Conservation (phyloP, 1,284 basidiomycete species). For the Heterobasidion parviporum region DNA sequence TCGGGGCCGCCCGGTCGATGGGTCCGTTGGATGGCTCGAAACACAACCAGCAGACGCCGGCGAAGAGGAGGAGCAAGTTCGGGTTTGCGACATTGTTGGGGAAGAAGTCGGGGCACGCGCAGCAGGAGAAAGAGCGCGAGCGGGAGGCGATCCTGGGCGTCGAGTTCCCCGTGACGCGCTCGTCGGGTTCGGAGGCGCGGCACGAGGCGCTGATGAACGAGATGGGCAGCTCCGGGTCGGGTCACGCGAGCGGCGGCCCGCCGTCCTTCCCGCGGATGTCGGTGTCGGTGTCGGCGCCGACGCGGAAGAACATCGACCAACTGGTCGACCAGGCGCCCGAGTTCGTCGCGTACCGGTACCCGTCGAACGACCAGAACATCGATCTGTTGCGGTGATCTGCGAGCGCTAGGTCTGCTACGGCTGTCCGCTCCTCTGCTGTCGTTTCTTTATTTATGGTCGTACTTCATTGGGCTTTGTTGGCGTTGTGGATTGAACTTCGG, state of each 20-base stretch:
- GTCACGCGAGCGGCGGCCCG: conserved; percentile 13
- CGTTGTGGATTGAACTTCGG: background rate
- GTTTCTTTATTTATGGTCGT: background rate
- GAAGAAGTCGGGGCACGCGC: conserved; percentile 33
- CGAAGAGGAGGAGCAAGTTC: conserved; percentile 65
- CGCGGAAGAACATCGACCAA: conserved; percentile 63
- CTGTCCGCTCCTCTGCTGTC: background rate
- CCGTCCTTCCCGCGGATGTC: conserved; percentile 36
- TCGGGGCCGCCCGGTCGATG: conserved; percentile 56
- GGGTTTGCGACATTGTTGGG: conserved; percentile 57
- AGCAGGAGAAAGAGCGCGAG: conserved; percentile 8
- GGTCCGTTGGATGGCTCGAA: conserved; percentile 43
- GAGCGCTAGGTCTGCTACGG: background rate
- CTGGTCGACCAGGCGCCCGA: conserved; percentile 73
- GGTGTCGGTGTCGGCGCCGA: conserved; percentile 39
- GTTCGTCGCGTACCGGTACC: conserved; percentile 79
- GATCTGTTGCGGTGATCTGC: conserved; percentile 43
- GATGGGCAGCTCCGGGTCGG: conserved; percentile 33
- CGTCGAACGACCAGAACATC: conserved; percentile 55
- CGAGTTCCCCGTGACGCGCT: conserved; percentile 20
- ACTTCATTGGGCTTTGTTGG: background rate
- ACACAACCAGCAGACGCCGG: conserved; percentile 30
- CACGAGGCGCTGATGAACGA: conserved; percentile 30
- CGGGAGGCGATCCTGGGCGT: conserved; percentile 4
- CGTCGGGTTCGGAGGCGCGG: conserved; percentile 22